Conservation (phyloP, 495 filamentous ascomycete genomes). For the Aspergillus ellipticus region DNA sequence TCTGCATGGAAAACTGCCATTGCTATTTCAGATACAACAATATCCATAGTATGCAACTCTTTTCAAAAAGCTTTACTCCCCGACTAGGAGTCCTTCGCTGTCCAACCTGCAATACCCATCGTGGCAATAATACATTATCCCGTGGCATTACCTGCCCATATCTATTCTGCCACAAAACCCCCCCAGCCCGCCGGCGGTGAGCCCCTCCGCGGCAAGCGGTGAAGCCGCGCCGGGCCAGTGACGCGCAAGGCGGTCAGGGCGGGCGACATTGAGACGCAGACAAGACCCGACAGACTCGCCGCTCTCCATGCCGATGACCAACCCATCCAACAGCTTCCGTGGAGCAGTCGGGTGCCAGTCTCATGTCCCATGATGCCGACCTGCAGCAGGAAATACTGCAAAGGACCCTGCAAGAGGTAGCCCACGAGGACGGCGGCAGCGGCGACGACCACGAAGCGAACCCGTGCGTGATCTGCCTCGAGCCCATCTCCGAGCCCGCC, state of each 20-base stretch:
- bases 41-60: too few species aligned
- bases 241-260: not conserved
- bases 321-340: not conserved
- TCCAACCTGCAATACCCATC: too few species aligned
- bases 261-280: too few species aligned
- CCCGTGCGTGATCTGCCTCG: constrained; percentile 64
- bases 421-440: constrained; percentile 30
- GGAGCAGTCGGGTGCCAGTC: constrained; percentile 2
- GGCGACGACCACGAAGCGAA: constrained; percentile 26
- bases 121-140: not conserved
- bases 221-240: not conserved
- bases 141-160: not conserved
- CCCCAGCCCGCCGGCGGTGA: not conserved
- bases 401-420: constrained; percentile 42
- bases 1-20: too few species aligned
- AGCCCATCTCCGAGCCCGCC: constrained; percentile 66
- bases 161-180: not conserved
- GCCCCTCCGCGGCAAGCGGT: too few species aligned
- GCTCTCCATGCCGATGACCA: too few species aligned
- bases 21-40: too few species aligned
- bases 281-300: too few species aligned
- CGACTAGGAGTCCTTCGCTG: too few species aligned
- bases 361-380: constrained; percentile 41
- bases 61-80: too few species aligned
- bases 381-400: constrained; percentile 42